Base-by-base conservation (phyloP, 169 alveolate species). In the Babesia caballi region DNA sequence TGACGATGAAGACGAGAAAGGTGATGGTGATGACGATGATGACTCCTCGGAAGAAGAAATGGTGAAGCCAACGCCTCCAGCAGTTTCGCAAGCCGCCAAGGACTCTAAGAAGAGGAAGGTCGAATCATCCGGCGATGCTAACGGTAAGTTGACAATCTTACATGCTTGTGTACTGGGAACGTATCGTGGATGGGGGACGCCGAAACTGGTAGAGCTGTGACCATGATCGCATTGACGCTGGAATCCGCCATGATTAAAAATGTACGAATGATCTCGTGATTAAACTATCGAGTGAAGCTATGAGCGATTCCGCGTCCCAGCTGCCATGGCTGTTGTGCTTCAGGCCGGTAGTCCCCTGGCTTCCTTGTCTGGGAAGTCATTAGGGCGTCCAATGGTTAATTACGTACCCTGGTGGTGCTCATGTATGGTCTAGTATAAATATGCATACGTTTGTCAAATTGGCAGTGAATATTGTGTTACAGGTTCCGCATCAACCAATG, bases 251-350 rank as follows among this genome's bases (percentile, higher is more conserved):
- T 77, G 86, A 77, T 77, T 77, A 77, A 25, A 81, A 30, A 23
- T 35, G 50, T 23, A 23, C 47, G 50, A 51, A 46, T 42, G 67
- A 71, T 4, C 23, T 27, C 71, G 49, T 57, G 74, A 53, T 71
- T 52, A 54, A 56, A 81, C 54, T 42, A 36, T 71, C 23, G 88
- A 81, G 88, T 81, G 88, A 81, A 81, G 88, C 88, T 19, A 81
- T 81, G 88, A 81, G 72, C 88, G 50, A 27, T 27, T 35, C 69
- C 36, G 46, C 42, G 21, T 3, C 56, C n/a, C n/a, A n/a, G n/a
- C n/a, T n/a, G n/a, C n/a, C n/a, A n/a, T n/a, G n/a, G n/a, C n/a
- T n/a, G n/a, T n/a, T n/a, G n/a, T n/a, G n/a, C n/a, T n/a, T n/a
- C n/a, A n/a, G n/a, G n/a, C n/a, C n/a, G n/a, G n/a, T n/a, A n/a